These are phyloP conservation scores for Chaetoceros tenuissimus DNA, from an alignment of 108 stramenopile species.

Conservation along the genomic window DNA sequence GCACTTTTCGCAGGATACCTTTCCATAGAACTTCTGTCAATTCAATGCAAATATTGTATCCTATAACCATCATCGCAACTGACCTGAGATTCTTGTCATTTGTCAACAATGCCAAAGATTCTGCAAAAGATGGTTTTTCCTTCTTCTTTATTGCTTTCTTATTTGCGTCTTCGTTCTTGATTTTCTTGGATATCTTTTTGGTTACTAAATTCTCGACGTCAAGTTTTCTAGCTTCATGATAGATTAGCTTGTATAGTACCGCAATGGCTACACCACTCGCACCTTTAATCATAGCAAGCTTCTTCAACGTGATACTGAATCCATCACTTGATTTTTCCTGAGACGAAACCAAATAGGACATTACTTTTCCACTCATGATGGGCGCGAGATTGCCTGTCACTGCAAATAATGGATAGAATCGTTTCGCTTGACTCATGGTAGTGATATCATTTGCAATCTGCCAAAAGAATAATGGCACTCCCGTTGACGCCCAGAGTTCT, in stretches of 20 bases:
- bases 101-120: slow-evolving; percentile 21
- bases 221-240: slow-evolving; percentile 23
- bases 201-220: slow-evolving; percentile 15
- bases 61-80: slow-evolving; percentile 38
- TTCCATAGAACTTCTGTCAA: slow-evolving; percentile 41
- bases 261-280: slow-evolving; percentile 16
- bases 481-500: slow-evolving; percentile 39
- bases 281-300: slow-evolving; percentile 23
- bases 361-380: slow-evolving; percentile 32
- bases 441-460: slow-evolving; percentile 69
- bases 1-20: slow-evolving; percentile 23
- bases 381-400: slow-evolving; percentile 40
- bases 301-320: slow-evolving; percentile 31
- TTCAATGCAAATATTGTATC: slow-evolving; percentile 40
- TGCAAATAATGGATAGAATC: slow-evolving; percentile 70
- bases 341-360: slow-evolving; percentile 29
- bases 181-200: slow-evolving; percentile 21
- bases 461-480: slow-evolving; percentile 39
- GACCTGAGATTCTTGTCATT: slow-evolving; percentile 30
- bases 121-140: slow-evolving; percentile 21
- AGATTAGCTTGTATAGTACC: slow-evolving; percentile 9
- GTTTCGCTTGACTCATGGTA: slow-evolving; percentile 55
- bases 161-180: slow-evolving; percentile 20
- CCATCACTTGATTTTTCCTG: slow-evolving; percentile 25
- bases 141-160: slow-evolving; percentile 27